A percentile compares a stretch with the other conserved stretches of the same genome.
phyloP scores from a whole-genome alignment of 2,329 filamentous ascomycete species.

The Diaporthe vexans region DNA sequence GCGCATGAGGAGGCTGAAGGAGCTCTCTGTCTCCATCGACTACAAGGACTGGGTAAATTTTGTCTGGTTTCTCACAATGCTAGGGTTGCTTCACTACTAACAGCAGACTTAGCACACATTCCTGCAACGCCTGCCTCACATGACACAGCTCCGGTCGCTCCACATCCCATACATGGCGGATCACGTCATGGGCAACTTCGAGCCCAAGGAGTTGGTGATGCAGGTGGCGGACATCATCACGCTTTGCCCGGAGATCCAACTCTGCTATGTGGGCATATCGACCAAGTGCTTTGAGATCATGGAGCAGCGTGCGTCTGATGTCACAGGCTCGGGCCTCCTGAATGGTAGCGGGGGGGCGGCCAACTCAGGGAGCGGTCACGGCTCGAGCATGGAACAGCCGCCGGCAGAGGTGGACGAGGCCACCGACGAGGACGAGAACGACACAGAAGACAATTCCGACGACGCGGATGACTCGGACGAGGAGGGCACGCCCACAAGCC shows the following conservation, averaged over 20 bases:
- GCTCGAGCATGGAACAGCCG: slow-evolving; percentile 41
- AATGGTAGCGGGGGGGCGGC: slow-evolving; percentile 36
- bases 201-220: slow-evolving; percentile 79
- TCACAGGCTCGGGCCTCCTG: slow-evolving; percentile 42
- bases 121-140: slow-evolving; percentile 78
- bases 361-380: slow-evolving; percentile 38
- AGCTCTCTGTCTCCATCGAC: slow-evolving; percentile 80
- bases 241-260: slow-evolving; percentile 79
- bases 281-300: slow-evolving; percentile 86
- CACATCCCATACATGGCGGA: slow-evolving; percentile 79
- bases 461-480: slow-evolving; percentile 61
- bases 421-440: slow-evolving; percentile 51
- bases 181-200: slow-evolving; percentile 66
- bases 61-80: slow-evolving; percentile 48
- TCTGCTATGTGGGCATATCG: slow-evolving; percentile 84
- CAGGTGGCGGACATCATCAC: slow-evolving; percentile 85
- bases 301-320: slow-evolving; percentile 69
- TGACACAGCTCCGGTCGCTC: slow-evolving; percentile 78
- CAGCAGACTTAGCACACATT: slow-evolving; percentile 75
- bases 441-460: slow-evolving; percentile 54
- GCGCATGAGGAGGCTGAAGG: slow-evolving; percentile 78
- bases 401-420: slow-evolving; percentile 44
- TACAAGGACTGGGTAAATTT: slow-evolving; percentile 80
- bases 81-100: slow-evolving; percentile 23
- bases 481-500: slow-evolving; percentile 42